Conservation (phyloP, 176 grass and related monocot species). For the Tillandsia leiboldiana region DNA sequence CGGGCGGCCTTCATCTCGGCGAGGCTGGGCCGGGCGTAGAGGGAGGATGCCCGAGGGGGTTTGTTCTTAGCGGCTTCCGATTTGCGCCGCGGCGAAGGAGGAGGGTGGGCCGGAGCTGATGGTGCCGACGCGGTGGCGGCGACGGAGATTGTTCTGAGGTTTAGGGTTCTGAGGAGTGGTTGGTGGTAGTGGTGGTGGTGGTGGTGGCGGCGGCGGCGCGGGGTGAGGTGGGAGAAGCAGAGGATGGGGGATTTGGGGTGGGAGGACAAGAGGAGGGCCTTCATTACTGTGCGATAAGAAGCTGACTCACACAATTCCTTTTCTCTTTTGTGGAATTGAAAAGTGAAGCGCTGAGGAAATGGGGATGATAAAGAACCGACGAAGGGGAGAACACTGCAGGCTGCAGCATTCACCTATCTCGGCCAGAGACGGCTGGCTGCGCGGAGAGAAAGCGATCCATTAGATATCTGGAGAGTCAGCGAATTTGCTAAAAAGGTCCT, state of each 20-base stretch:
- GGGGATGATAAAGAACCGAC: neutral
- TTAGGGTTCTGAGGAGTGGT: neutral
- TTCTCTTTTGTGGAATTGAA: neutral
- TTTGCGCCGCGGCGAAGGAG: neutral
- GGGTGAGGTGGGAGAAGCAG: neutral
- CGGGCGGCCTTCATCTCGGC: conserved; percentile 49
- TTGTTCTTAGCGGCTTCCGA: neutral
- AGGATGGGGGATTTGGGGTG: conserved; percentile 8
- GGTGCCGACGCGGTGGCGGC: neutral
- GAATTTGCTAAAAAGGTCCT: too few relatives aligned
- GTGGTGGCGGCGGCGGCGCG: too few relatives aligned
- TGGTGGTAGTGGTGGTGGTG: neutral
- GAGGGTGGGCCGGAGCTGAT: conserved; percentile 1
- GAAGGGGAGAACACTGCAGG: neutral
- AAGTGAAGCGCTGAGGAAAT: neutral
- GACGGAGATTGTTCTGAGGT: neutral
- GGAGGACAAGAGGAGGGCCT: conserved; percentile 4
- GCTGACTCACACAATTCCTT: too few relatives aligned
- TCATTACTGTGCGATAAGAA: neutral
- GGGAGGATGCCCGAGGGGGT: conserved; percentile 17
- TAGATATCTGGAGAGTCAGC: too few relatives aligned
- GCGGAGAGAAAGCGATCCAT: neutral
- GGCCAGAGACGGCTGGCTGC: neutral
- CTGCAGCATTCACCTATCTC: neutral
- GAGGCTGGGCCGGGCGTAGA: conserved; percentile 65